Conservation (phyloP, 2,329 filamentous ascomycete genomes). For the Paecilomyces variotii region DNA sequence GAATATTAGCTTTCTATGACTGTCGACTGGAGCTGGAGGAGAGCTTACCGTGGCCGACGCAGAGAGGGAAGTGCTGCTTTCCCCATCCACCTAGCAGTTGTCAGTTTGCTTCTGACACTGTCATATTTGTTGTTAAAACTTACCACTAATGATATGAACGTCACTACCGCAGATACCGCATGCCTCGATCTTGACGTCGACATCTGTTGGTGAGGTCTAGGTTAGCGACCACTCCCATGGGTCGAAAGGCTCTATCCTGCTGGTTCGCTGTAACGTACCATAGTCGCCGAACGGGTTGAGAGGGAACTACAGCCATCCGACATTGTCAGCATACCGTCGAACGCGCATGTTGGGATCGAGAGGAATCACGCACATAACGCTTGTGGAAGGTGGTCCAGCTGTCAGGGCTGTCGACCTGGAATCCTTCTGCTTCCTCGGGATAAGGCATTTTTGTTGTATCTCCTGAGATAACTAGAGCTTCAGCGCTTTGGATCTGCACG, state of each 20-base stretch:
- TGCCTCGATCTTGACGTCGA: slow-evolving; percentile 78
- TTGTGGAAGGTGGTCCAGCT: slow-evolving; percentile 54
- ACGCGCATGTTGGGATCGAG: neutral
- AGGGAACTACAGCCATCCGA: slow-evolving; percentile 51
- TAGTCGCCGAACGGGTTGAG: slow-evolving; percentile 81
- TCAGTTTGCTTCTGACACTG: neutral
- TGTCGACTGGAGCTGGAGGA: neutral
- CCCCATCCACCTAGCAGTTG: slow-evolving; percentile 44
- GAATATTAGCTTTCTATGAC: neutral
- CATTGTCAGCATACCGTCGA: neutral
- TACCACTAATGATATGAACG: slow-evolving; percentile 56
- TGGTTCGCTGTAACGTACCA: slow-evolving; percentile 18
- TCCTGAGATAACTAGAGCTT: neutral
- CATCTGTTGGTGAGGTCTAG: slow-evolving; percentile 41
- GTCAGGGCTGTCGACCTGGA: slow-evolving; percentile 55
- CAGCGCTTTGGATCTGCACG: neutral
- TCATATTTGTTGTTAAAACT: neutral
- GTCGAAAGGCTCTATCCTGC: neutral
- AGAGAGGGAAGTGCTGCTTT: slow-evolving; percentile 43
- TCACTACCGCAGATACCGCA: slow-evolving; percentile 71
- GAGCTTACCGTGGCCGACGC: slow-evolving; percentile 42
- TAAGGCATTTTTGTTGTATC: slow-evolving; percentile 32
- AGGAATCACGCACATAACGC: slow-evolving; percentile 38
- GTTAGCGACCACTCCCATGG: neutral
- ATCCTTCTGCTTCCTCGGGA: slow-evolving; percentile 38